phyloP scores from a whole-genome alignment of 2,329 filamentous ascomycete genomes.

The Escovopsis sp. region DNA sequence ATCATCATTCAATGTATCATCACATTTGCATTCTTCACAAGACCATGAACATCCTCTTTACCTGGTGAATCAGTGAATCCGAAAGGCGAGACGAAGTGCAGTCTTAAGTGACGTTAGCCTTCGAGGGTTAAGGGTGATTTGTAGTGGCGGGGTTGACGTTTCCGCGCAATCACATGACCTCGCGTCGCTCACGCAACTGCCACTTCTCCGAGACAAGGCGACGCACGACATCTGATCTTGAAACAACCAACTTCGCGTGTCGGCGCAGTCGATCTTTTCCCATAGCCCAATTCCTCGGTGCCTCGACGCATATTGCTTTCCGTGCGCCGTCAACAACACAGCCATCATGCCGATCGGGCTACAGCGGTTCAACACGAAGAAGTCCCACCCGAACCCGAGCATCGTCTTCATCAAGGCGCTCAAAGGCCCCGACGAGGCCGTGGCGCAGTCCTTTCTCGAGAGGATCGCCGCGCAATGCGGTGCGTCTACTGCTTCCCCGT shows the following conservation, averaged over 20 bases:
- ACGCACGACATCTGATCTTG: no score
- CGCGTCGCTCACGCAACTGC: constrained; percentile 3
- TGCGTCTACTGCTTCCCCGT: constrained; percentile 18
- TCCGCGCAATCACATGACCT: constrained; percentile 9
- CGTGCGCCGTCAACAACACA: background rate
- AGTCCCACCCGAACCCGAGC: constrained; percentile 57
- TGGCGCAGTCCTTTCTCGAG: constrained; percentile 57
- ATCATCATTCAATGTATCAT: no score
- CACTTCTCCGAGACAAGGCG: no score
- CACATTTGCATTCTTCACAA: no score
- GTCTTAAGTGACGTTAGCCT: no score
- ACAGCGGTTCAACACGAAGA: constrained; percentile 62
- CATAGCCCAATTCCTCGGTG: background rate
- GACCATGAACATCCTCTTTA: no score
- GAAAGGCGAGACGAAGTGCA: no score
- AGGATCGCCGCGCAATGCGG: constrained; percentile 69
- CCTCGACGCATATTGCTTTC: background rate
- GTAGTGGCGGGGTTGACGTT: background rate
- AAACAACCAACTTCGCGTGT: no score
- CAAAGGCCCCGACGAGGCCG: constrained; percentile 44
- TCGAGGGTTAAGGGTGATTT: no score
- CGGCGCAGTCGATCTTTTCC: background rate
- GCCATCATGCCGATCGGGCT: constrained; percentile 59
- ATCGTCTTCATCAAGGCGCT: constrained; percentile 80
- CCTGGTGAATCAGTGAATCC: no score